Base-by-base conservation (phyloP, 1,284 basidiomycete species). In the Xanthoconium separans region DNA sequence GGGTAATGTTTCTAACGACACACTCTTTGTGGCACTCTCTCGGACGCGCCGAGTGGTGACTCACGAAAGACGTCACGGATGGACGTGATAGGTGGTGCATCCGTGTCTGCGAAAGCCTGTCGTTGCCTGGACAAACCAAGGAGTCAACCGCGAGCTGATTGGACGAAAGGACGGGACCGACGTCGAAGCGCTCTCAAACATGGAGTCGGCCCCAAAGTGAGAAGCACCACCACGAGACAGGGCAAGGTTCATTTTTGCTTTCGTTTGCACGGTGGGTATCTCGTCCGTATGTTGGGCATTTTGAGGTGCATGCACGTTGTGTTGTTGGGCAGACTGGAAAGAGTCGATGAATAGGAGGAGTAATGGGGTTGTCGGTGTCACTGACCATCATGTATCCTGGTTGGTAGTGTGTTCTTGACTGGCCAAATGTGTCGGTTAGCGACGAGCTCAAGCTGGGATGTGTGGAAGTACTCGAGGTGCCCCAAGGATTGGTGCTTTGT, bases 151-250 rank as follows among this genome's bases (percentile, higher is more conserved):
- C 12, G 34, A 51, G 37, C 42, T 18, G 6, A 39, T 6, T 9
- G 18, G 16, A n/a, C 15, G 1, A 39, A 11, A 53, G 24, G 30
- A 40, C 18, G 18, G 42, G 27, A 65, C 75, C 22, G 47, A 85
- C 70, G 69, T 58, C 78, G 83, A 80, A 30, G 83, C 76, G 56
- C 79, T 87, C 65, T 89, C 81, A 59, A 90, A 89, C 87, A 90
- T 89, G 20, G 88, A 88, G 57, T 88, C 87, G 73, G 86, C 83
- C 2, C 86, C 88, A 70, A 88, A 89, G 55, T 87, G 85, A 13
- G 82, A 78, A 1, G 81, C 76, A 20, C 82, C 74, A 16, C 80
- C 79, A 47, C 83, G 78, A n/a, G 83, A 76, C 16, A 88, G 73
- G 7, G 79, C 77, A 49, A 84, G 78, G 64, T 84, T 88, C 73